Percentiles rank a stretch among this genome's conserved stretches.
Conservation (phyloP, 2,329 filamentous ascomycete genomes). For the Phialocephala sp. region DNA sequence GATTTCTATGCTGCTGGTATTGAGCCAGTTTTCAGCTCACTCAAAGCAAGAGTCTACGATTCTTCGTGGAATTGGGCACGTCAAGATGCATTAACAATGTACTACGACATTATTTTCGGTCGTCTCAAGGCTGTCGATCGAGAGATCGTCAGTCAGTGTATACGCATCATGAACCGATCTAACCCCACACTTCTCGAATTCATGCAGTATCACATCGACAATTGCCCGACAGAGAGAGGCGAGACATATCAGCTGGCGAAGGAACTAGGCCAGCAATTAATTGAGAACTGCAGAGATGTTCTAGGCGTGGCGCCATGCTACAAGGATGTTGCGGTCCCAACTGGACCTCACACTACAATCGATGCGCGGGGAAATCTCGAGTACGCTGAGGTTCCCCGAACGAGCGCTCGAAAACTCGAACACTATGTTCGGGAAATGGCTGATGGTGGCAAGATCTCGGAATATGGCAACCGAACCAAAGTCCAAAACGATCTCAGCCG, state of each 20-base stretch:
- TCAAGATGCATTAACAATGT: constrained; percentile 97
- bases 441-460: constrained; percentile 96
- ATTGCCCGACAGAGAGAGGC: constrained; percentile 94
- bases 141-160: constrained; percentile 98
- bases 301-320: constrained; percentile 83
- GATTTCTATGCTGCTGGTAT: constrained; percentile 96
- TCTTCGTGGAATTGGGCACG: constrained; percentile 99
- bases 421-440: constrained; percentile 99
- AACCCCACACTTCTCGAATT: constrained; percentile 96
- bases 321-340: constrained; percentile 94
- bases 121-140: constrained; percentile 91
- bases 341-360: constrained; percentile 89
- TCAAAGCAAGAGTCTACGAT: constrained; percentile 96
- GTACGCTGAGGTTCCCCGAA: constrained; percentile 85
- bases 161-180: constrained; percentile 98
- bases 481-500: constrained; percentile 94
- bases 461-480: constrained; percentile 98
- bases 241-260: constrained; percentile 99
- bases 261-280: constrained; percentile 88
- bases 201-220: constrained; percentile 99
- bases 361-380: constrained; percentile 91
- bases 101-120: constrained; percentile 98
- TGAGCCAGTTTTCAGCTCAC: constrained; percentile 87
- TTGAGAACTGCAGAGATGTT: constrained; percentile 97
- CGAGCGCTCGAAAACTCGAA: constrained; percentile 94